Percentiles rank a stretch among this genome's conserved stretches.
phyloP scores from a whole-genome alignment of 139 green algal genomes.

The Monoraphidium neglectum region DNA sequence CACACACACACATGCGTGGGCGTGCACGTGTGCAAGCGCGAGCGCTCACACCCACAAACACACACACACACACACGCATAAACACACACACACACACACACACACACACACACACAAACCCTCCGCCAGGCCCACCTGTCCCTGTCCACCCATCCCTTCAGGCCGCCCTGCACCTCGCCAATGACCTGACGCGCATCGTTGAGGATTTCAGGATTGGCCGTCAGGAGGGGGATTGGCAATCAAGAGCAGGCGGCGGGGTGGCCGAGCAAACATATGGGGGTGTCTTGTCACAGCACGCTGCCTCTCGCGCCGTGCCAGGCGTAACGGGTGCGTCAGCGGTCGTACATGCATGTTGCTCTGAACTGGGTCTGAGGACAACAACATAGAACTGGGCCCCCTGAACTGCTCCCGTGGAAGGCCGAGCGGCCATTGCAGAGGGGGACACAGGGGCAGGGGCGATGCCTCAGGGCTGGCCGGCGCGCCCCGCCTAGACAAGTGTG shows the following conservation, averaged over 20 bases:
- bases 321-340: not conserved
- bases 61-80: too few species aligned
- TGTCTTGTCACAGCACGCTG: not conserved
- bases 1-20: too few species aligned
- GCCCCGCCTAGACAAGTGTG: not conserved
- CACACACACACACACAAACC: too few species aligned
- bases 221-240: not conserved
- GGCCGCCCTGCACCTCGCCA: constrained; percentile 49
- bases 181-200: constrained; percentile 39
- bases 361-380: not conserved
- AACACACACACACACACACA: too few species aligned
- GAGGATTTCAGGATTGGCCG: not conserved
- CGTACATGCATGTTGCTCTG: not conserved
- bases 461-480: not conserved
- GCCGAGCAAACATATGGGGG: not conserved
- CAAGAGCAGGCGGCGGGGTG: not conserved
- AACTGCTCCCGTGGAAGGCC: too few species aligned
- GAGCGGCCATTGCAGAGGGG: too few species aligned
- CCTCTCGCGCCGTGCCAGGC: too few species aligned
- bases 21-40: too few species aligned
- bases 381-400: not conserved
- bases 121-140: constrained; percentile 73
- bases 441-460: not conserved
- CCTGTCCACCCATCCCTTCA: constrained; percentile 56
- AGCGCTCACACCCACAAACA: too few species aligned